Conservation (phyloP, 306 rosid species). For the Coriaria nepalensis region DNA sequence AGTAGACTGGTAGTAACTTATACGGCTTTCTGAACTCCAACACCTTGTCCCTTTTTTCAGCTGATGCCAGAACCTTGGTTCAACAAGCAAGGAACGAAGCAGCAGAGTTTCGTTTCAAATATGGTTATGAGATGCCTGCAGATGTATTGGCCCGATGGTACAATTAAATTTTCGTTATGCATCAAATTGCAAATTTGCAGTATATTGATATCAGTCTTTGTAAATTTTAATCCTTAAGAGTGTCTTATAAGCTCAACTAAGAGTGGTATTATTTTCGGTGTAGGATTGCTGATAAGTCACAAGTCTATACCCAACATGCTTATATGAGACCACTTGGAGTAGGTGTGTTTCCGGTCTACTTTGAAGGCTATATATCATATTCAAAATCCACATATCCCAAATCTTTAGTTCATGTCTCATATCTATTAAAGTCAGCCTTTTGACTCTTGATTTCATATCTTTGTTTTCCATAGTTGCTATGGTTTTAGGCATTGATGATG, state of each 20-base stretch:
- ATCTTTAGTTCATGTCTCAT: neutral
- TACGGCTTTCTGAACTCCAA: too few relatives aligned
- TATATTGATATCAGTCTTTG: neutral
- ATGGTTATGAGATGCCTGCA: constrained; percentile 93
- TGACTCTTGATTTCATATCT: constrained; percentile 13
- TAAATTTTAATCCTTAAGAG: too few relatives aligned
- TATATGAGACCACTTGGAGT: constrained; percentile 99
- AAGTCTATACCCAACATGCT: constrained; percentile 97
- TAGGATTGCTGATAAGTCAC: constrained; percentile 98
- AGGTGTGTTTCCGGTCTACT: constrained; percentile 34
- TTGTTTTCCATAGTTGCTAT: constrained; percentile 56
- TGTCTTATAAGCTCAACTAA: neutral
- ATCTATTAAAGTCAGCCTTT: constrained; percentile 2
- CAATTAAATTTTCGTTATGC: neutral
- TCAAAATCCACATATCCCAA: constrained; percentile 3
- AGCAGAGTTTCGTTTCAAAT: constrained; percentile 86
- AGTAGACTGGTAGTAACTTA: too few relatives aligned
- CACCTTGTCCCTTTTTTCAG: constrained; percentile 24
- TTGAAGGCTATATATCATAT: neutral
- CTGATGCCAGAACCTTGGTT: constrained; percentile 94
- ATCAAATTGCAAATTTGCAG: neutral
- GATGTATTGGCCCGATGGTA: constrained; percentile 87
- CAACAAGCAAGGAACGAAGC: constrained; percentile 98
- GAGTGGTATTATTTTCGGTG: constrained; percentile 14
- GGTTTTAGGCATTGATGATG: constrained; percentile 94